Conservation (phyloP, 2,329 filamentous ascomycete genomes). For the Epichloe aotearoae region DNA sequence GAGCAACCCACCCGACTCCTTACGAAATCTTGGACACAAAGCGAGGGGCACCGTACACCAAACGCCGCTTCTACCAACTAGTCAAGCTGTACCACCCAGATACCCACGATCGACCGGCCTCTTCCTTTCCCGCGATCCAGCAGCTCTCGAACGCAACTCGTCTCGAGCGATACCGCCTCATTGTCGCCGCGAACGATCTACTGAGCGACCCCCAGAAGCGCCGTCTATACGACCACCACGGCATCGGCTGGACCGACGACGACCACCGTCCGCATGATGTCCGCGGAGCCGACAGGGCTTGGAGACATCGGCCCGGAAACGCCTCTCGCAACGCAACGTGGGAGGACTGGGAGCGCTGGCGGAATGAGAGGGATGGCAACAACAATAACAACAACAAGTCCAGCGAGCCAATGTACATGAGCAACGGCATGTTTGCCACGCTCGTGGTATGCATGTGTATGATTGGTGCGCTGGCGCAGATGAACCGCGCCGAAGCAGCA, state of each 20-base stretch:
- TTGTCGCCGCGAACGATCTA: constrained; percentile 79
- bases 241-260: constrained; percentile 59
- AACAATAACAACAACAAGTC: constrained; percentile 23
- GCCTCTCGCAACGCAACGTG: constrained; percentile 71
- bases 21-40: constrained; percentile 69
- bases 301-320: constrained; percentile 34
- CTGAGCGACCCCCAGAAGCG: constrained; percentile 71
- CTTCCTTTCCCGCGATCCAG: not conserved
- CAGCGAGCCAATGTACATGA: constrained; percentile 50
- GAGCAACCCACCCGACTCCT: constrained; percentile 50
- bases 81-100: constrained; percentile 97
- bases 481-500: constrained; percentile 51
- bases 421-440: constrained; percentile 60
- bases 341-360: constrained; percentile 93
- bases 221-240: constrained; percentile 68
- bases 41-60: constrained; percentile 59
- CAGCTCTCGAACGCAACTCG: constrained; percentile 41
- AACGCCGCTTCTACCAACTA: constrained; percentile 74
- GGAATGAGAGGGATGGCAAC: constrained; percentile 37
- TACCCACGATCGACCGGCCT: constrained; percentile 25
- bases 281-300: constrained; percentile 30
- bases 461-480: constrained; percentile 59
- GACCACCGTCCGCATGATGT: constrained; percentile 39
- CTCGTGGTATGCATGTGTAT: constrained; percentile 58
- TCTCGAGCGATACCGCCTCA: constrained; percentile 79